These are phyloP conservation scores for Backusella westeae DNA, from an alignment of 192 early-diverging fungal genomes.

Conservation along the genomic window DNA sequence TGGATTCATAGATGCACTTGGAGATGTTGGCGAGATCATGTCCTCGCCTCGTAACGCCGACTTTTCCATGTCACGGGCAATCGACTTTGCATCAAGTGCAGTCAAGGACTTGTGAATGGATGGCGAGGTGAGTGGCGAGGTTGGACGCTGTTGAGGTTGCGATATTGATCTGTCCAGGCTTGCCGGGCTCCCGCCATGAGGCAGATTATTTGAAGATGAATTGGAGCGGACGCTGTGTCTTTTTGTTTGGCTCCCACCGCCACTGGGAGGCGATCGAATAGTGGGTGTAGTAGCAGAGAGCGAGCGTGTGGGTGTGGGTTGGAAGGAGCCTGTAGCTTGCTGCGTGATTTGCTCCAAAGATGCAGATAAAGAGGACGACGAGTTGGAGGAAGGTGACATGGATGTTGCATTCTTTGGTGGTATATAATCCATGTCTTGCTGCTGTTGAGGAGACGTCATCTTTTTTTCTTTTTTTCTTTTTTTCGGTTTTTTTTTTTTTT, in stretches of 20 bases:
- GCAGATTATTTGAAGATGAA: slow-evolving; percentile 5
- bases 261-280: slow-evolving; percentile 26
- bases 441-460: neutral
- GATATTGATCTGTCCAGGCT: slow-evolving; percentile 22
- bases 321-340: neutral
- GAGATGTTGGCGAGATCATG: slow-evolving; percentile 18
- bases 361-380: slow-evolving; percentile 10
- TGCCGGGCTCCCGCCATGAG: slow-evolving; percentile 10
- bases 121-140: slow-evolving; percentile 31
- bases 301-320: slow-evolving; percentile 4
- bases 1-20: slow-evolving; percentile 6
- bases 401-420: neutral
- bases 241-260: slow-evolving; percentile 36
- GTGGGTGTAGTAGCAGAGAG: slow-evolving; percentile 7
- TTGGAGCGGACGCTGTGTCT: slow-evolving; percentile 29
- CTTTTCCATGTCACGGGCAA: slow-evolving; percentile 38
- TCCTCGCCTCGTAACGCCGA: slow-evolving; percentile 17
- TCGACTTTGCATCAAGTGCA: slow-evolving; percentile 47
- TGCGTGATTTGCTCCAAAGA: slow-evolving; percentile 11
- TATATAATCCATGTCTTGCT: neutral
- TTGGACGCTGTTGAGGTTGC: slow-evolving; percentile 21
- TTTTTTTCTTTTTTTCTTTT: neutral
- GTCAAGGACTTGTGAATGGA: slow-evolving; percentile 45
- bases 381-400: neutral
- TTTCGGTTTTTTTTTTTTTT: too few species aligned